These are phyloP conservation scores for Saturnispora halmiae DNA, from an alignment of 805 yeast species.

Conservation along the genomic window DNA sequence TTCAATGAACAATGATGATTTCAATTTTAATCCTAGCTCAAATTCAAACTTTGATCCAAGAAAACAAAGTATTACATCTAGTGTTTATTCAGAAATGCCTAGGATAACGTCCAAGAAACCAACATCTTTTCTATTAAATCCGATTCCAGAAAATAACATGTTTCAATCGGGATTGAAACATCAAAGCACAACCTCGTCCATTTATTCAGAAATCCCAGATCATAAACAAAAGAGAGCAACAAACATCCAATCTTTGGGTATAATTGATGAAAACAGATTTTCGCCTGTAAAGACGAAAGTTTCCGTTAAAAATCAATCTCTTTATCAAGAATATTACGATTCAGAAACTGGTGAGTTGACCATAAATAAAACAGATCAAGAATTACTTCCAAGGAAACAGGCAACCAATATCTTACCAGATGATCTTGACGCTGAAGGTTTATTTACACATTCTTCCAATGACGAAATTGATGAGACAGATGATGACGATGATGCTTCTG, in stretches of 20 bases:
- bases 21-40: not conserved
- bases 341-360: constrained; percentile 11
- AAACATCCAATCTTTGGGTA: constrained; percentile 13
- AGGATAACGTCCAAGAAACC: not conserved
- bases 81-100: constrained; percentile 18
- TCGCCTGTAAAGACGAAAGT: constrained; percentile 16
- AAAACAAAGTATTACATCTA: constrained; percentile 17
- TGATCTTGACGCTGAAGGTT: not conserved
- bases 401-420: not conserved
- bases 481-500: constrained; percentile 28
- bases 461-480: constrained; percentile 14
- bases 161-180: not conserved
- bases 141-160: constrained; percentile 5
- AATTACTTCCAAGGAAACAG: too few relatives aligned
- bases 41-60: not conserved
- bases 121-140: not conserved
- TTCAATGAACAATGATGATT: not conserved
- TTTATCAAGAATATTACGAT: constrained; percentile 18
- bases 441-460: not conserved
- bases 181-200: constrained; percentile 18
- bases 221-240: constrained; percentile 4
- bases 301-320: constrained; percentile 24
- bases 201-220: constrained; percentile 16
- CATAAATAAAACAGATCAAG: constrained; percentile 2
- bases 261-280: not conserved